Conservation (phyloP, 345 rosid species). For the Gynandropsis gynandra region DNA sequence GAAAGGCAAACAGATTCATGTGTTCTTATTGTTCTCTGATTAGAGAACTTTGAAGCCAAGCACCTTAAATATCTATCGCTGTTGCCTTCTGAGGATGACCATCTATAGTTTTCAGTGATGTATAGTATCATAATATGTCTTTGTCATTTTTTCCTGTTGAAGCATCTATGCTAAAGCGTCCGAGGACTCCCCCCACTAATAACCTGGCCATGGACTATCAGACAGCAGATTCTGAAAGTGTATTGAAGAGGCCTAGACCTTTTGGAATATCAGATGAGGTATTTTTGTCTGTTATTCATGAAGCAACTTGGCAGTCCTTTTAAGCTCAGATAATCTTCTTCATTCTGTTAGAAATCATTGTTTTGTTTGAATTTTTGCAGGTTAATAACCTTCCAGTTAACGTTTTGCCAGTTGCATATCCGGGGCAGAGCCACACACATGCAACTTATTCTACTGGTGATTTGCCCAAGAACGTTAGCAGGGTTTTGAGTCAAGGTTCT, state of each 20-base stretch:
- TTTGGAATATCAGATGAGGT: constrained; percentile 65
- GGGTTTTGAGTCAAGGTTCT: constrained; percentile 43
- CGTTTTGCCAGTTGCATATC: constrained; percentile 39
- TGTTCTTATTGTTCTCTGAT: no score
- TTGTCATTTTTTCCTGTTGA: constrained; percentile 14
- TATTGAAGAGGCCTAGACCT: constrained; percentile 60
- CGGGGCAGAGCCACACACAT: constrained; percentile 45
- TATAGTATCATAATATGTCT: background rate
- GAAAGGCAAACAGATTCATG: constrained; percentile 1
- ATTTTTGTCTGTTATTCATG: constrained; percentile 2
- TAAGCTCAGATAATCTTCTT: constrained; percentile 9
- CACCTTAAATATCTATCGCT: no score
- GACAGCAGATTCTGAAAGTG: constrained; percentile 64
- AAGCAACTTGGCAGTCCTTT: background rate
- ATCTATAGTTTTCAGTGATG: no score
- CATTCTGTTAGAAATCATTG: constrained; percentile 10
- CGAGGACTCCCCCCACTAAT: constrained; percentile 46
- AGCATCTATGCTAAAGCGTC: constrained; percentile 63
- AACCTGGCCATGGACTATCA: constrained; percentile 59
- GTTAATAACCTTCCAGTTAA: constrained; percentile 40
- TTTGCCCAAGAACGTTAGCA: constrained; percentile 48
- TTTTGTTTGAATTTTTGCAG: constrained; percentile 23
- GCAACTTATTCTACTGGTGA: constrained; percentile 44
- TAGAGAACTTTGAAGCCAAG: no score
- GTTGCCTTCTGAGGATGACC: no score